Conservation (phyloP, 1,284 basidiomycete species). For the Naganishia sp. region DNA sequence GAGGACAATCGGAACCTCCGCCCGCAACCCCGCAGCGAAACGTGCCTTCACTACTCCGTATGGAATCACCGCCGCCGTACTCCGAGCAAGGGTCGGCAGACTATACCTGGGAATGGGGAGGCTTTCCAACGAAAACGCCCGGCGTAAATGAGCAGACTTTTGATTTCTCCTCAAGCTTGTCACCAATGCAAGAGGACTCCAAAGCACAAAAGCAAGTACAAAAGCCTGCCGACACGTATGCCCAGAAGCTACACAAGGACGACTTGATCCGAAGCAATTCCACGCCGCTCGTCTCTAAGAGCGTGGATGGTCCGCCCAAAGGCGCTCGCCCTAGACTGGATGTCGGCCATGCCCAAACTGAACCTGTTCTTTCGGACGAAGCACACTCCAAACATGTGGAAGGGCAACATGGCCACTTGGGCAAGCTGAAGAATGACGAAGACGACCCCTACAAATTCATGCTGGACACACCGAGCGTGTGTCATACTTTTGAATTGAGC, state of each 20-base stretch:
- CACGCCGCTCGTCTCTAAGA: background rate
- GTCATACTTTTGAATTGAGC: slow-evolving; percentile 56
- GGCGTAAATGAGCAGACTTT: slow-evolving; percentile 12
- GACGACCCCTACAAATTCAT: slow-evolving; percentile 57
- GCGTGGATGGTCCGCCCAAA: background rate
- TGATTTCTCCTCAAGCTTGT: background rate
- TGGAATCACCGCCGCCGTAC: slow-evolving; percentile 18
- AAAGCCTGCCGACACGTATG: background rate
- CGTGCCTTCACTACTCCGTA: slow-evolving; percentile 30
- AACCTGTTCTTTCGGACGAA: slow-evolving; percentile 6
- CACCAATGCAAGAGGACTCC: background rate
- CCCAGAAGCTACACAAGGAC: background rate
- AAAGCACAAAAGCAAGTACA: background rate
- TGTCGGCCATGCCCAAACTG: slow-evolving; percentile 10
- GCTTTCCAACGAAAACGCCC: slow-evolving; percentile 36
- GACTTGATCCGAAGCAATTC: slow-evolving; percentile 14
- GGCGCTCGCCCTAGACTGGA: background rate
- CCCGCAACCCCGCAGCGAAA: background rate
- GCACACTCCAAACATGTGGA: slow-evolving; percentile 8
- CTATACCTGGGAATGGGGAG: slow-evolving; percentile 53
- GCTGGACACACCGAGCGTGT: slow-evolving; percentile 52
- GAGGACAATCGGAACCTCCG: slow-evolving; percentile 39
- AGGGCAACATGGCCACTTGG: slow-evolving; percentile 30
- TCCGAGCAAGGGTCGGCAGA: slow-evolving; percentile 33
- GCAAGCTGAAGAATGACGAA: slow-evolving; percentile 53